These are phyloP conservation scores for Tricholoma furcatifolium DNA, from an alignment of 768 basidiomycete species.

Conservation along the genomic window DNA sequence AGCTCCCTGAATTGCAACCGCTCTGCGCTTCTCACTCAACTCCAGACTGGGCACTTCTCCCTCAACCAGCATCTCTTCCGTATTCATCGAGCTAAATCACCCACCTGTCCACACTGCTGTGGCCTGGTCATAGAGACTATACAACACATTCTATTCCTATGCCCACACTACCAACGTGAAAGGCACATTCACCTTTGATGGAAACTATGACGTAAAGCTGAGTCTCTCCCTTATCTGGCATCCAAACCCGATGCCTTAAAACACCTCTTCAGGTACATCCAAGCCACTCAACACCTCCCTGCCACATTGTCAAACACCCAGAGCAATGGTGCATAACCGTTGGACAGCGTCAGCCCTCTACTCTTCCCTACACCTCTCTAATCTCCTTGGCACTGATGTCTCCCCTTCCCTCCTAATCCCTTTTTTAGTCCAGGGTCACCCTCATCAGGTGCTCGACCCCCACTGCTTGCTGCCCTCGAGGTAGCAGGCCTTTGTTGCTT, in stretches of 20 bases:
- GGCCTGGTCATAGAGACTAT: conserved; percentile 4
- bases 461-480: no score
- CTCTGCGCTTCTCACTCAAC: conserved; percentile 25
- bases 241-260: background rate
- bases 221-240: conserved; percentile 1
- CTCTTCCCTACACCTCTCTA: no score
- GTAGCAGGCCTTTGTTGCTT: no score
- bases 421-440: no score
- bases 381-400: no score
- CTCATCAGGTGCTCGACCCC: no score
- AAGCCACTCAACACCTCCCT: conserved; percentile 2
- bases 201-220: conserved; percentile 10
- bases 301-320: no score
- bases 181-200: background rate
- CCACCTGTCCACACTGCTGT: conserved; percentile 17
- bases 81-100: conserved; percentile 14
- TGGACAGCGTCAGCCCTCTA: no score
- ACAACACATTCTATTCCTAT: conserved; percentile 1
- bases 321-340: no score
- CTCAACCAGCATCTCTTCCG: conserved; percentile 28
- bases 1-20: background rate
- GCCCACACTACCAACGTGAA: conserved; percentile 8
- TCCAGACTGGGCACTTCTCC: conserved; percentile 29
- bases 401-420: no score
- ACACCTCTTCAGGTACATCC: conserved; percentile 8